phyloP scores from a whole-genome alignment of 2,329 filamentous ascomycete species.

The Magnaporthiopsis rhizophila region DNA sequence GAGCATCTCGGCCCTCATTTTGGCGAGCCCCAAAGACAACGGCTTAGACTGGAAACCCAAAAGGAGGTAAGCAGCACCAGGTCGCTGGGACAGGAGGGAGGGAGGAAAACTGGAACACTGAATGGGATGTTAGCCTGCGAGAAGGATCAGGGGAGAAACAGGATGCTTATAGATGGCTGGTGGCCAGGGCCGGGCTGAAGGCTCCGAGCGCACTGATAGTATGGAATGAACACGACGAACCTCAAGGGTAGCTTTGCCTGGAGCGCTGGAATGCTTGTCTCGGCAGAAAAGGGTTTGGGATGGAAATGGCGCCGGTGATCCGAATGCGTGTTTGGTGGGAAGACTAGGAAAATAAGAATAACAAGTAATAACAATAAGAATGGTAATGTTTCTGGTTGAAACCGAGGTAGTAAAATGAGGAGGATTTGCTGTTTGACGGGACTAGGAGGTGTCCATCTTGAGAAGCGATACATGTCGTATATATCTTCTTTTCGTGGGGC shows the following conservation, averaged over 20 bases:
- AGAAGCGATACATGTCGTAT: background rate
- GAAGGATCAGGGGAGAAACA: no score
- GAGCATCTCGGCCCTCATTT: conserved; percentile 2
- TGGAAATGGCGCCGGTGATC: background rate
- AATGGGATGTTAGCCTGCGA: no score
- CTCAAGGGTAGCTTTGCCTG: no score
- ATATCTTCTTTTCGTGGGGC: background rate
- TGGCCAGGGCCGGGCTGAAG: no score
- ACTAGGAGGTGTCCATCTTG: background rate
- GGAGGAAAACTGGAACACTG: no score
- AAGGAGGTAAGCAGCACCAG: background rate
- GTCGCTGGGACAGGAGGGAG: no score
- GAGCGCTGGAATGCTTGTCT: no score
- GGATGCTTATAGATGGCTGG: no score
- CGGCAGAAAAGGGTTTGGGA: background rate
- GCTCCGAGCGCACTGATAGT: no score
- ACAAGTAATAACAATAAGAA: background rate
- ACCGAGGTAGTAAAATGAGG: background rate
- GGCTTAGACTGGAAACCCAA: background rate
- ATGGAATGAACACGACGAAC: no score
- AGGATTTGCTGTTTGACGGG: background rate
- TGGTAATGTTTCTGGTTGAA: background rate
- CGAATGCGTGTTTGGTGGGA: background rate
- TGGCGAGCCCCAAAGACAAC: background rate
- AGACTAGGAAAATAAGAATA: background rate